These are phyloP conservation scores for Paramecium pentaurelia DNA, from an alignment of 73 alveolate species.

Conservation along the genomic window DNA sequence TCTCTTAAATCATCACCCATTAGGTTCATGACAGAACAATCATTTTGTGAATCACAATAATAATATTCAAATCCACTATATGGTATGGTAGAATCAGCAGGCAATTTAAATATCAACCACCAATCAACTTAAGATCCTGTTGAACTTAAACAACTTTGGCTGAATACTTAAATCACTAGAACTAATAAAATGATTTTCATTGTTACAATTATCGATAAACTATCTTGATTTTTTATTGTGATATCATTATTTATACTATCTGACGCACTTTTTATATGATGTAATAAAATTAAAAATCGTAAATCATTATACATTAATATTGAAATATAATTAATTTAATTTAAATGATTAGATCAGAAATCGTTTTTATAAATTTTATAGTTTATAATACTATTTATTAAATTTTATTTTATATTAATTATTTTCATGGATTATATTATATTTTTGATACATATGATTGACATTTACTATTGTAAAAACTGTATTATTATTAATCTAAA, in stretches of 20 bases:
- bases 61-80: neutral
- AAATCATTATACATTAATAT: neutral
- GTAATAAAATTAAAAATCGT: neutral
- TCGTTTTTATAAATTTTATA: no score
- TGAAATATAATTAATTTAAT: neutral
- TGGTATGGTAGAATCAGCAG: neutral
- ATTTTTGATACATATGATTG: no score
- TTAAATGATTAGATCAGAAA: neutral
- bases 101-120: neutral
- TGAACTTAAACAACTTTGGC: neutral
- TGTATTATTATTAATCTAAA: no score
- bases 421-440: neutral
- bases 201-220: neutral
- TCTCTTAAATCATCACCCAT: slow-evolving; percentile 1
- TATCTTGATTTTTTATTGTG: neutral
- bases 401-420: no score
- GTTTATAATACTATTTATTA: neutral
- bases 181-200: neutral
- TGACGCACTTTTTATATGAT: neutral
- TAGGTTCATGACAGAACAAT: neutral
- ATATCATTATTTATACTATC: neutral
- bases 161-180: neutral
- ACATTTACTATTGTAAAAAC: no score
- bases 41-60: slow-evolving; percentile 12
- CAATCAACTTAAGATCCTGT: neutral